Evolutionary conservation across 2,329 filamentous ascomycete genomes (phyloP), one percentile per base, ranked within the genome.

Genomic region (Monilinia laxa): DNA sequence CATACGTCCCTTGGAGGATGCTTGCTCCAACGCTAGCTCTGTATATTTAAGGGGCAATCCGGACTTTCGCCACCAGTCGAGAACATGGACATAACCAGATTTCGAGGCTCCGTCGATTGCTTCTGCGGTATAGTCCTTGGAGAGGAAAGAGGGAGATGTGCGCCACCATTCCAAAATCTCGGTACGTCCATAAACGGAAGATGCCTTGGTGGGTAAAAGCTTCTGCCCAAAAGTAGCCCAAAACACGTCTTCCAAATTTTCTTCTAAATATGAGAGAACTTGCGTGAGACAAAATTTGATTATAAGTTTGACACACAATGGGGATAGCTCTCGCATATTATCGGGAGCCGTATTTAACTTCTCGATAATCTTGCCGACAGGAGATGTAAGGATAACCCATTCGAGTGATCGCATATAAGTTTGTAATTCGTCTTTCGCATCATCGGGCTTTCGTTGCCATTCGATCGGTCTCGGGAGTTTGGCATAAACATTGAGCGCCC

Each of bases 111-210:
- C 90, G 75, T 98, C 93, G 35, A 98, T 84, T 14, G 93, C 91
- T 77, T 96, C 92, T 18, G 71, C 69, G 1, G 72, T 76, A 45
- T 97, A 97, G 74, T 96, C 91, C 75, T 94, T 93, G 68, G 90
- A 91, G 3, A 92, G 82, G 70, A 97, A 94, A 16, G 89, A 91
- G 0, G 89, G 87, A 18, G 91, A 93, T 42, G 90, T 90, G 62
- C 88, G 88, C 94, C 94, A 98, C 86, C 93, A 97, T 70, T 95
- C 91, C 11, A 98, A 81, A 42, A 98, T 90, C 68, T 93, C 90
- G 1, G 87, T 88, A 62, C 91, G 89, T 57, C 91, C 92, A 76
- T 95, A 97, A 70, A 93, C 90, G 1, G 89, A 88, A 2, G 92
- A 96, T 0, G 93, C 93, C 76, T 95, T 95, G 71, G 92, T 93